Conservation (phyloP, 2,329 filamentous ascomycete genomes). For the Coniochaeta sp. region DNA sequence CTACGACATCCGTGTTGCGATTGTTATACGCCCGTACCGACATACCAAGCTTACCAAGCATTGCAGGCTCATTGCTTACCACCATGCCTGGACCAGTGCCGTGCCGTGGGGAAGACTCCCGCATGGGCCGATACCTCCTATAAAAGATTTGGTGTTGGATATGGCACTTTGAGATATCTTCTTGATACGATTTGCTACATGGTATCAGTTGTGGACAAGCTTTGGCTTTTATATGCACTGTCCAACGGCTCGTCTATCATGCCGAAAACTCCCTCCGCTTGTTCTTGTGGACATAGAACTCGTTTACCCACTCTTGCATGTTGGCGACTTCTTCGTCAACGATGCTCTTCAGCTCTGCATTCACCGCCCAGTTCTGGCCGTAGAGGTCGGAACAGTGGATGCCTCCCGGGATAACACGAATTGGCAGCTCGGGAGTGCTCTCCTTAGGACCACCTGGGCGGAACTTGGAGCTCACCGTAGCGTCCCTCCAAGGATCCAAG, state of each 20-base stretch:
- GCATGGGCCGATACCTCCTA: no score
- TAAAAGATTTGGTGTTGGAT: no score
- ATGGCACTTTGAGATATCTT: no score
- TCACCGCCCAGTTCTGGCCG: constrained; percentile 36
- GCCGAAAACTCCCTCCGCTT: neutral
- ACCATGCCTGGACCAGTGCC: no score
- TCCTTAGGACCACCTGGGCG: constrained; percentile 25
- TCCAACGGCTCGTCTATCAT: neutral
- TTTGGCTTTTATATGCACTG: neutral
- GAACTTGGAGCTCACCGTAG: constrained; percentile 23
- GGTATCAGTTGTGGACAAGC: no score
- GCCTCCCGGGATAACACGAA: constrained; percentile 21
- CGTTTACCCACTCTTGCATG: constrained; percentile 43
- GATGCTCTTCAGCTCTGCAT: constrained; percentile 38
- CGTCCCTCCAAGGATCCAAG: constrained; percentile 27
- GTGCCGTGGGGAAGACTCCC: no score
- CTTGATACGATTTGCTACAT: no score
- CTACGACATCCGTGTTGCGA: neutral
- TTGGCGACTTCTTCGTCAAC: constrained; percentile 41
- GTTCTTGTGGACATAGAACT: constrained; percentile 28
- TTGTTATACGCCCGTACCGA: no score
- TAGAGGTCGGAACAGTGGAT: constrained; percentile 28
- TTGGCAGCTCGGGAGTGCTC: constrained; percentile 19
- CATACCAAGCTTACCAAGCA: no score
- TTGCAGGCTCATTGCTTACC: no score